Base-by-base conservation (phyloP, 768 basidiomycete species). In the Rhizopogon sp. region DNA sequence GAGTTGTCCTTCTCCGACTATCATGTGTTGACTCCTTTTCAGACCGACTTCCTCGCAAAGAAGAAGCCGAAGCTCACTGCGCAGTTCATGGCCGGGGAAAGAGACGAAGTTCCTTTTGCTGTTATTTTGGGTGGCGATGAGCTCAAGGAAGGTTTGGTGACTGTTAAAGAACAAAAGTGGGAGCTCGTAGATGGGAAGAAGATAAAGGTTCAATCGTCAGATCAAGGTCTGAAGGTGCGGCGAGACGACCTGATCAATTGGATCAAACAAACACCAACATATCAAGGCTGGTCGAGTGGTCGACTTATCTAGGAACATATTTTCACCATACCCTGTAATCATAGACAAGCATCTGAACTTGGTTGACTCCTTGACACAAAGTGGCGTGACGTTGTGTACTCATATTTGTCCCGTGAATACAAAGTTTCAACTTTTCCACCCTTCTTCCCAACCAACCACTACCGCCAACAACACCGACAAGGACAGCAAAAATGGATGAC, bases 31-130 rank as follows among this genome's bases (percentile, higher is more conserved):
- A 60, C 45, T 4, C 39, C 5, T 43, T 42, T 42, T 5, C 61
- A 95, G 93, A 81, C 90, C 54, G 97, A 98, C 69, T 98, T 93
- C 75, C 74, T 93, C 62, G 90, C 91, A 57, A 98, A 97, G 70
- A 83, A 76, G 53, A 98, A 97, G 68, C 95, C 97, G 0, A 98
- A 98, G 68, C 70, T 93, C 35, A 78, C 79, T 0, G 77, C 83
- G 3, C 96, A 99, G 65, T 98, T 96, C 66, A 89, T 89, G 20
- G 86, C 87, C 1, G 90, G 89, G 28, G 97, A 97, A 73, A 85
- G 76, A 66, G 95, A 98, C 64, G 87, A 92, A 59, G 91, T 92
- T 41, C 96, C 95, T 0, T 97, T 93, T 70, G 94, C 89, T 2
- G 80, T 98, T 54, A 90, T 98, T 60, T 74, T 98, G n/a, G 95